These are phyloP conservation scores for Pachyrhizus erosus DNA, from an alignment of 306 rosid genomes.

Conservation along the genomic window DNA sequence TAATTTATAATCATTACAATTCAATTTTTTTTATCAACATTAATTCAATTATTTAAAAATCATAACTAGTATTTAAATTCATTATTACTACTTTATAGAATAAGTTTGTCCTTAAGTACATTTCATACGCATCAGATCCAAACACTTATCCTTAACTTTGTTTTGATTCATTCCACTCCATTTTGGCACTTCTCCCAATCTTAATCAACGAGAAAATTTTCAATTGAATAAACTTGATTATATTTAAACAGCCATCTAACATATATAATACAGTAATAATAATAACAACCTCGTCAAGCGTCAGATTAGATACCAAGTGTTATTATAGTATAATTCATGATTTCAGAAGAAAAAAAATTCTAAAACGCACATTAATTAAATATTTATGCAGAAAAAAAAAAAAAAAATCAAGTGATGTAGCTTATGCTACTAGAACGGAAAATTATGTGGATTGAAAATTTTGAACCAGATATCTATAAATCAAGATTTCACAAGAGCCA, in stretches of 20 bases:
- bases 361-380: background rate
- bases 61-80: too few relatives aligned
- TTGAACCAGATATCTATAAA: background rate
- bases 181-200: background rate
- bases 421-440: background rate
- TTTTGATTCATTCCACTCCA: background rate
- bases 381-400: too few relatives aligned
- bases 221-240: background rate
- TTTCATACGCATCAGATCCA: too few relatives aligned
- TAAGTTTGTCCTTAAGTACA: too few relatives aligned
- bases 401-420: too few relatives aligned
- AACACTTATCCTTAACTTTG: background rate
- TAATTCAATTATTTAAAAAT: too few relatives aligned
- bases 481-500: background rate
- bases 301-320: background rate
- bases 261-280: too few relatives aligned
- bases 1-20: too few relatives aligned
- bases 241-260: too few relatives aligned
- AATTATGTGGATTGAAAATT: background rate
- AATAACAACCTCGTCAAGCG: background rate
- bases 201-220: background rate
- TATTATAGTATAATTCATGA: background rate
- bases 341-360: background rate
- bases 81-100: too few relatives aligned
- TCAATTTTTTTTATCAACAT: too few relatives aligned